Evolutionary conservation across 305 asterid genomes (phyloP).

Genomic region (Fraxinus ornus): DNA sequence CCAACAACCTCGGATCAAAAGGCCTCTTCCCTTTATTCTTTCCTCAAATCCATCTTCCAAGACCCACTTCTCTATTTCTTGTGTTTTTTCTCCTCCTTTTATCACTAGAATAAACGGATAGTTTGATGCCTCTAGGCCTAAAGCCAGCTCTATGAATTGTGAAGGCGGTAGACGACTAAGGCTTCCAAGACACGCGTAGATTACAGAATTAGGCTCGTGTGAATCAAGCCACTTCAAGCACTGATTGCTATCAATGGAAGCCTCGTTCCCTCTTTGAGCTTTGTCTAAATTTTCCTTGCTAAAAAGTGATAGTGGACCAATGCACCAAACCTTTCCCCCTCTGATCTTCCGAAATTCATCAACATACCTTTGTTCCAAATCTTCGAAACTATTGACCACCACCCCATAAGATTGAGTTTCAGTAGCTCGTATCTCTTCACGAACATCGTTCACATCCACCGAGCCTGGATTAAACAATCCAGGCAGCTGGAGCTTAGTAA

Average conservation of each 20-base stretch:
- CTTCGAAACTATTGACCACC: constrained; percentile 48
- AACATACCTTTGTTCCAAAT: constrained; percentile 41
- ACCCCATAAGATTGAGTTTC: constrained; percentile 42
- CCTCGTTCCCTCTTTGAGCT: constrained; percentile 21
- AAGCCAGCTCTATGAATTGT: constrained; percentile 28
- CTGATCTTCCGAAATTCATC: constrained; percentile 31
- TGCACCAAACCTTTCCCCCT: constrained; percentile 18
- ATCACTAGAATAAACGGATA: constrained; percentile 22
- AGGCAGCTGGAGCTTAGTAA: constrained; percentile 46
- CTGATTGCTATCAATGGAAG: background rate
- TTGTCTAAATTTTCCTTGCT: background rate
- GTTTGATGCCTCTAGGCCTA: constrained; percentile 21
- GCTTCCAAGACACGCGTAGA: constrained; percentile 36
- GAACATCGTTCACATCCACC: constrained; percentile 22
- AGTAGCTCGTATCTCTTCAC: constrained; percentile 32
- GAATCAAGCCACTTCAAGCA: constrained; percentile 25
- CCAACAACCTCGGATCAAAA: no score
- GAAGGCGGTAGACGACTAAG: background rate
- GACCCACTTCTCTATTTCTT: constrained; percentile 24
- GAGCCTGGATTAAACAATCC: constrained; percentile 28
- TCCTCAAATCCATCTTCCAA: constrained; percentile 33
- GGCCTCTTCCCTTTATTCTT: no score
- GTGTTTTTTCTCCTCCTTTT: background rate
- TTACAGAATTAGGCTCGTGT: constrained; percentile 18
- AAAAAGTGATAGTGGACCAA: constrained; percentile 33